These are phyloP conservation scores for Echinochloa phyllopogon DNA, from an alignment of 176 grass and related monocot genomes.

Conservation along the genomic window DNA sequence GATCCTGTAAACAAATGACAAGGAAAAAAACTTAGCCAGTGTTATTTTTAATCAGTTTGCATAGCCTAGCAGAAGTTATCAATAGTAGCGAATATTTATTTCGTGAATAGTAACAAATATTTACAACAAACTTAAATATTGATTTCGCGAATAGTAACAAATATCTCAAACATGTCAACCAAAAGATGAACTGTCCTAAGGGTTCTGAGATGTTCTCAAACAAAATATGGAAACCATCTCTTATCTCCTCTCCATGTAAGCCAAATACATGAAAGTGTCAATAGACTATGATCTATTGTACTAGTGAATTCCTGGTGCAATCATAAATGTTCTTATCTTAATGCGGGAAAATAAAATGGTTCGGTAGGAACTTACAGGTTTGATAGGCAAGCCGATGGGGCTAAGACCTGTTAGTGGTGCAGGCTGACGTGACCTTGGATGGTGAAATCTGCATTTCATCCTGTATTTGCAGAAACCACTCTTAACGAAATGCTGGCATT, in stretches of 20 bases:
- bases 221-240: neutral
- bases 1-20: constrained; percentile 62
- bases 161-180: neutral
- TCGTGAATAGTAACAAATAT: constrained; percentile 3
- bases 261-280: constrained; percentile 4
- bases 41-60: neutral
- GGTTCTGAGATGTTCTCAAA: neutral
- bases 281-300: neutral
- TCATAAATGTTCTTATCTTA: neutral
- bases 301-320: neutral
- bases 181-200: neutral
- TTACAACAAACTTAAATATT: neutral
- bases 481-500: constrained; percentile 86
- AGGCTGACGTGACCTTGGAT: constrained; percentile 58
- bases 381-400: constrained; percentile 81
- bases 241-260: neutral
- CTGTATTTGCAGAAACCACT: constrained; percentile 85
- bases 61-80: neutral
- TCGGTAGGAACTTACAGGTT: constrained; percentile 60
- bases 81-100: constrained; percentile 2
- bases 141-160: neutral
- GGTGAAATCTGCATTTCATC: constrained; percentile 79
- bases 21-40: neutral
- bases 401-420: constrained; percentile 52
- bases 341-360: constrained; percentile 13